A percentile compares a stretch with the other conserved stretches of the same genome.
phyloP scores from a whole-genome alignment of 2,329 filamentous ascomycete genomes.

The Diaporthe sp. region DNA sequence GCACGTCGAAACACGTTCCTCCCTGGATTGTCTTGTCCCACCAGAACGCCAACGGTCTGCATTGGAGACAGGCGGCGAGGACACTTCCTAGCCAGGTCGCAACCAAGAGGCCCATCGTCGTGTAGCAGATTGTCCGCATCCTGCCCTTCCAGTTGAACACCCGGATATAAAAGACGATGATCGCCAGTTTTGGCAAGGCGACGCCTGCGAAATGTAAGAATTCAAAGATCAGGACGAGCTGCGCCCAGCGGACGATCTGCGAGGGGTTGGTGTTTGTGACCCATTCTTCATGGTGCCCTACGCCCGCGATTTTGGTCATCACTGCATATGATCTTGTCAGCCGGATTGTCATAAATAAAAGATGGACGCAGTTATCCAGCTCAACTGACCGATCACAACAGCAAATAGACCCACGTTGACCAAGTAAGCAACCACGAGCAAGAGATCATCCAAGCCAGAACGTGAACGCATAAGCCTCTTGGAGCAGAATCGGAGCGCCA shows the following conservation, averaged over 20 bases:
- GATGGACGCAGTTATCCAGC: too few species aligned
- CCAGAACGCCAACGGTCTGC: slow-evolving; percentile 24
- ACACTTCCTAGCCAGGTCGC: background rate
- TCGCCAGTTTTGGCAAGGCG: background rate
- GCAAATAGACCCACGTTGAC: background rate
- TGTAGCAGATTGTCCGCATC: background rate
- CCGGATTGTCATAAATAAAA: background rate
- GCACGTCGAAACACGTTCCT: slow-evolving; percentile 3
- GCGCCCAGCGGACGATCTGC: background rate
- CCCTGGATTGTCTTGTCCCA: background rate
- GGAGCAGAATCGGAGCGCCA: background rate
- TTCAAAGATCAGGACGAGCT: background rate
- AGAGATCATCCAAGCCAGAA: slow-evolving; percentile 9
- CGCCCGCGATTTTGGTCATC: slow-evolving; percentile 8
- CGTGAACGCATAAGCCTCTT: slow-evolving; percentile 9
- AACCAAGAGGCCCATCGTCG: background rate
- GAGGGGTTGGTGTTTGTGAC: background rate
- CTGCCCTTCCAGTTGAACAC: slow-evolving; percentile 6
- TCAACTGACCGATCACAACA: background rate
- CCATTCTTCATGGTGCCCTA: slow-evolving; percentile 7
- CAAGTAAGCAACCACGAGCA: background rate
- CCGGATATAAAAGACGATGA: slow-evolving; percentile 3
- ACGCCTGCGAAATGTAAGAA: slow-evolving; percentile 11
- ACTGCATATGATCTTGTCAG: background rate
- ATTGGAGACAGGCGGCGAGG: background rate